Conservation (phyloP, 441 rosid species). For the Eruca vesicaria region DNA sequence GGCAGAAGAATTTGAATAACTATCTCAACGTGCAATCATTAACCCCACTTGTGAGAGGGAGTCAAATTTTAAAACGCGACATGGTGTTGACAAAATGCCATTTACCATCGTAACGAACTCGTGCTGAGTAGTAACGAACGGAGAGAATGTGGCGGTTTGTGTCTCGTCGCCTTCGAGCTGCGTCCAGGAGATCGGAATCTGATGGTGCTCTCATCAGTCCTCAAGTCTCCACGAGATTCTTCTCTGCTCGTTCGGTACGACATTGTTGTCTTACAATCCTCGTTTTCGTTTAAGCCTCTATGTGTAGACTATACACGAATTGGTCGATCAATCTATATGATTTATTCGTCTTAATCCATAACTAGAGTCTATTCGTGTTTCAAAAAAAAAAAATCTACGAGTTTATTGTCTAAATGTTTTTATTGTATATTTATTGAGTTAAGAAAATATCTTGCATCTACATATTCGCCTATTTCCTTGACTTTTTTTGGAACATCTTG, state of each 20-base stretch:
- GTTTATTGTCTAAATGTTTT: not conserved
- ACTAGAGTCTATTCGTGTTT: too few relatives aligned
- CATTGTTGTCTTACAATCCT: not conserved
- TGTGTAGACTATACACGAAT: not conserved
- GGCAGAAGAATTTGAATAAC: not conserved
- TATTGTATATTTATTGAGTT: not conserved
- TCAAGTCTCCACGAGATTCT: slow-evolving; percentile 61
- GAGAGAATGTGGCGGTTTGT: slow-evolving; percentile 87
- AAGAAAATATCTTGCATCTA: too few relatives aligned
- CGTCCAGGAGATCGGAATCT: slow-evolving; percentile 46
- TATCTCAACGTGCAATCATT: not conserved
- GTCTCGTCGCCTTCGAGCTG: slow-evolving; percentile 61
- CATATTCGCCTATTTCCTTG: too few relatives aligned
- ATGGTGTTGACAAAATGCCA: not conserved
- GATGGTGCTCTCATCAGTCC: slow-evolving; percentile 45
- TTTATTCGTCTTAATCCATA: not conserved
- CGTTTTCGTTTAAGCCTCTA: not conserved
- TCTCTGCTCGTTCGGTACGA: slow-evolving; percentile 63
- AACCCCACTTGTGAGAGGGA: not conserved
- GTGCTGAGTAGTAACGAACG: slow-evolving; percentile 10
- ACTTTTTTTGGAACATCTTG: too few relatives aligned
- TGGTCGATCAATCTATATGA: not conserved
- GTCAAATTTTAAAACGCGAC: not conserved
- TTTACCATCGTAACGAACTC: not conserved
- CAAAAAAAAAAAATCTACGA: too few relatives aligned